Evolutionary conservation across 306 rosid species (phyloP).

Genomic region (Dryas alaskensis): DNA sequence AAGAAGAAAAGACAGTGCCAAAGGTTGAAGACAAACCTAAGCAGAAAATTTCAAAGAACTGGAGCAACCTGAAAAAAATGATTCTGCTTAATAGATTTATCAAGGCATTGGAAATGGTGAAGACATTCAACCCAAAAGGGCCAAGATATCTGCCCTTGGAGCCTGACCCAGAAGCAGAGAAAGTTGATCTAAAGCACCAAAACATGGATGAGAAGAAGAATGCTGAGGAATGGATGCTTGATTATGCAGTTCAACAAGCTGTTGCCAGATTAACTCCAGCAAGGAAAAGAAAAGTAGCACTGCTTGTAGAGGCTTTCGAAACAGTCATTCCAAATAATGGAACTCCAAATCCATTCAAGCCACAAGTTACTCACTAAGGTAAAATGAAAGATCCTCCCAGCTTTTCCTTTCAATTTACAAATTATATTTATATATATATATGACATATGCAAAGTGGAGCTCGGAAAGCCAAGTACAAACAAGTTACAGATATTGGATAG

Average conservation of each 20-base stretch:
- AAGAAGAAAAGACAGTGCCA: constrained; percentile 23
- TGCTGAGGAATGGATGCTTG: constrained; percentile 97
- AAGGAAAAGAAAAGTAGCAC: constrained; percentile 76
- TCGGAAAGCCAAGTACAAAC: not conserved
- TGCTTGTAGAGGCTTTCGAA: constrained; percentile 94
- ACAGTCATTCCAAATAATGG: constrained; percentile 63
- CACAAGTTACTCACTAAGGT: constrained; percentile 35
- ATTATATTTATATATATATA: not conserved
- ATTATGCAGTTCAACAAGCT: constrained; percentile 78
- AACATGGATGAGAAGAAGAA: constrained; percentile 62
- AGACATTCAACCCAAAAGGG: constrained; percentile 55
- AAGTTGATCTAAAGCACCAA: constrained; percentile 63
- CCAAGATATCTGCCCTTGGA: constrained; percentile 53
- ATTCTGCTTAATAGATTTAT: constrained; percentile 77
- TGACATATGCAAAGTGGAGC: not conserved
- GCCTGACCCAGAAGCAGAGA: constrained; percentile 57
- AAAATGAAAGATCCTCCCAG: constrained; percentile 15
- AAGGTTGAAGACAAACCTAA: constrained; percentile 41
- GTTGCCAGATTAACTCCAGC: constrained; percentile 80
- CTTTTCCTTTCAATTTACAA: not conserved
- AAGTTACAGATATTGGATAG: not conserved
- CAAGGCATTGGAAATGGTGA: constrained; percentile 73
- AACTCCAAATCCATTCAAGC: constrained; percentile 36
- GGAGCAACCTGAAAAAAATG: constrained; percentile 85
- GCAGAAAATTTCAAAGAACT: constrained; percentile 44